phyloP scores from a whole-genome alignment of 495 filamentous ascomycete genomes.

The Hypoxylon intermedium region DNA sequence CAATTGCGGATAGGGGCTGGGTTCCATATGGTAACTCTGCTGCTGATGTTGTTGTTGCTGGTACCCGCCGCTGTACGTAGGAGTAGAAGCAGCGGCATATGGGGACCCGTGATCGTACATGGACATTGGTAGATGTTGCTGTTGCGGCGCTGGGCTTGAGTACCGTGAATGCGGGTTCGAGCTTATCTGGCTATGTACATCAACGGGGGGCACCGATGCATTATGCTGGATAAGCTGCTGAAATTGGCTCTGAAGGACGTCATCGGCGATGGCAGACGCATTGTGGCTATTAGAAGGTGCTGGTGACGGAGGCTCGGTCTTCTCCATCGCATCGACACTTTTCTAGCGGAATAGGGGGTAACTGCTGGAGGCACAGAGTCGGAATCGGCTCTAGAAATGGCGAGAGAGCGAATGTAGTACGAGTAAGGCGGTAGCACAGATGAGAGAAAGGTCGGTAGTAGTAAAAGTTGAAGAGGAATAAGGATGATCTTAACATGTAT shows the following conservation, averaged over 20 bases:
- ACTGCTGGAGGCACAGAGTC: neutral
- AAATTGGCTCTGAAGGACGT: conserved; percentile 54
- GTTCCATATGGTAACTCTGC: conserved; percentile 44
- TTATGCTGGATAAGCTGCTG: conserved; percentile 60
- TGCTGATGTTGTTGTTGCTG: conserved; percentile 26
- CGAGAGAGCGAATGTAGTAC: neutral
- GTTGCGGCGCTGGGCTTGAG: conserved; percentile 47
- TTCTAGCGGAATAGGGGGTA: neutral
- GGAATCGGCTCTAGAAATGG: neutral
- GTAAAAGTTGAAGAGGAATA: conserved; percentile 5
- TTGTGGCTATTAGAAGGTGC: conserved; percentile 43
- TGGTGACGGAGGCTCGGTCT: conserved; percentile 50
- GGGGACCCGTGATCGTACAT: conserved; percentile 37
- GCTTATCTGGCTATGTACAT: conserved; percentile 42
- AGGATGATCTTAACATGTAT: conserved; percentile 7
- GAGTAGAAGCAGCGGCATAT: conserved; percentile 13
- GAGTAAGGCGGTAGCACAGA: conserved; percentile 1
- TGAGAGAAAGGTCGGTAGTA: neutral
- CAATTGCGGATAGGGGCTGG: conserved; percentile 46
- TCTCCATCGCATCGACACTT: conserved; percentile 46
- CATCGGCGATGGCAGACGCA: conserved; percentile 32
- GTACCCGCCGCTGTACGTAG: conserved; percentile 39
- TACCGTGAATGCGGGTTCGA: conserved; percentile 55
- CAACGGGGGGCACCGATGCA: conserved; percentile 38
- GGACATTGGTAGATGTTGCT: conserved; percentile 33